Percentiles rank a stretch among this genome's conserved stretches.
Evolutionary conservation across 2,329 filamentous ascomycete species (phyloP).

Genomic region (Phialophora macrospora): DNA sequence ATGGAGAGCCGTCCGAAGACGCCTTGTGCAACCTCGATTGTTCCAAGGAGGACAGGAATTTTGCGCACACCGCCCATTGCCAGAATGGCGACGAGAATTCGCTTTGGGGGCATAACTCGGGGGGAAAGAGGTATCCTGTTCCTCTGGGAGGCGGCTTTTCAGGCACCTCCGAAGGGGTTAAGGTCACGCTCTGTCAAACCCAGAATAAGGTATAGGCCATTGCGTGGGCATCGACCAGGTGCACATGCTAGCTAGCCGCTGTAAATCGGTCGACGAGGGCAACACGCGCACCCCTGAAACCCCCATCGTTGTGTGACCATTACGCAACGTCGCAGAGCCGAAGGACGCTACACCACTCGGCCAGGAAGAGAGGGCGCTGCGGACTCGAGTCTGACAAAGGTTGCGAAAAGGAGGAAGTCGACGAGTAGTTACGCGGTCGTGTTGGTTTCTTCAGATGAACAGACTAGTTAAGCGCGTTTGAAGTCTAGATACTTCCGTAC

Average conservation of each 20-base stretch:
- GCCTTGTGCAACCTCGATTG: background rate
- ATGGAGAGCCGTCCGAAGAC: background rate
- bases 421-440: too few species aligned
- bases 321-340: too few species aligned
- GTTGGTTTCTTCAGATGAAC: too few species aligned
- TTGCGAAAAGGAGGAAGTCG: too few species aligned
- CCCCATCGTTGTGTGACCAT: too few species aligned
- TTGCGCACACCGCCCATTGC: background rate
- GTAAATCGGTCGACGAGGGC: background rate
- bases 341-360: too few species aligned
- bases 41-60: background rate
- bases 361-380: too few species aligned
- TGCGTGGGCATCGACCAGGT: background rate
- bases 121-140: background rate
- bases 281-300: background rate
- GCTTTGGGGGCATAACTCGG: background rate
- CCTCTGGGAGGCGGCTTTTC: background rate
- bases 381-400: too few species aligned
- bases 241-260: too few species aligned
- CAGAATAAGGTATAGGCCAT: background rate
- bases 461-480: too few species aligned
- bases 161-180: background rate
- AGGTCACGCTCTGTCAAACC: background rate
- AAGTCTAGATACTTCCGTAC: too few species aligned
- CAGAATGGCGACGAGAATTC: background rate